These are phyloP conservation scores for Pterulicium gracile DNA, from an alignment of 1,284 basidiomycete species.

Conservation along the genomic window DNA sequence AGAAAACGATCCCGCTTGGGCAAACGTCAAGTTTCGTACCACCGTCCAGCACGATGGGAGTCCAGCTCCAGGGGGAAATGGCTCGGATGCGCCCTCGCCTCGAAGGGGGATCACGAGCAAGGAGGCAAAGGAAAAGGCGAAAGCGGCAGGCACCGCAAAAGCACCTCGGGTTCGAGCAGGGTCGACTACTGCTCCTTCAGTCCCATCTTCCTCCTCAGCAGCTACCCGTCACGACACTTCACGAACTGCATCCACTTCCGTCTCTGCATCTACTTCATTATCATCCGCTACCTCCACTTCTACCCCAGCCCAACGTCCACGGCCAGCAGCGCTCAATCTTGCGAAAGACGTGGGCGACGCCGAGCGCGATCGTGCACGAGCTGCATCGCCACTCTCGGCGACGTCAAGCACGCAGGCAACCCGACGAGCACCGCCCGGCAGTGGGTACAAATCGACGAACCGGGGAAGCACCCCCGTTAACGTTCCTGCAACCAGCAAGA, in stretches of 20 bases:
- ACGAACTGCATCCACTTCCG: neutral
- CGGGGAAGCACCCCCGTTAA: neutral
- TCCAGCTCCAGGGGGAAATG: constrained; percentile 6
- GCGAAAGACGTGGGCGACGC: neutral
- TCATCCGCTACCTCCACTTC: no score
- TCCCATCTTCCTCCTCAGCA: neutral
- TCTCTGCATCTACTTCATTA: neutral
- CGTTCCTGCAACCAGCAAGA: neutral
- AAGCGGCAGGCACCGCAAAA: constrained; percentile 22
- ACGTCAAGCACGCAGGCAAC: neutral
- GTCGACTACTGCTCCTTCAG: neutral
- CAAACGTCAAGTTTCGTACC: constrained; percentile 24
- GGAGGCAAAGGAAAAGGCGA: constrained; percentile 35
- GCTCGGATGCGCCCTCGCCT: no score
- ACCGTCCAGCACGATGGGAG: constrained; percentile 6
- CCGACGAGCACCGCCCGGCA: neutral
- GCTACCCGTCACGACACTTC: no score
- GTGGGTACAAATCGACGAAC: constrained; percentile 8
- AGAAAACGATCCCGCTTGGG: constrained; percentile 46
- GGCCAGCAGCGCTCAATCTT: neutral
- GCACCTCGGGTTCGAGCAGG: no score
- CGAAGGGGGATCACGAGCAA: constrained; percentile 30
- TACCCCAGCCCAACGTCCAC: neutral
- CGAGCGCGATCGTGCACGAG: neutral
- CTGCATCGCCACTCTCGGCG: neutral